Percentiles rank a stretch among this genome's conserved stretches.
Evolutionary conservation across 1,139 yeast species (phyloP).

Genomic region (Pneumocystis murina): DNA sequence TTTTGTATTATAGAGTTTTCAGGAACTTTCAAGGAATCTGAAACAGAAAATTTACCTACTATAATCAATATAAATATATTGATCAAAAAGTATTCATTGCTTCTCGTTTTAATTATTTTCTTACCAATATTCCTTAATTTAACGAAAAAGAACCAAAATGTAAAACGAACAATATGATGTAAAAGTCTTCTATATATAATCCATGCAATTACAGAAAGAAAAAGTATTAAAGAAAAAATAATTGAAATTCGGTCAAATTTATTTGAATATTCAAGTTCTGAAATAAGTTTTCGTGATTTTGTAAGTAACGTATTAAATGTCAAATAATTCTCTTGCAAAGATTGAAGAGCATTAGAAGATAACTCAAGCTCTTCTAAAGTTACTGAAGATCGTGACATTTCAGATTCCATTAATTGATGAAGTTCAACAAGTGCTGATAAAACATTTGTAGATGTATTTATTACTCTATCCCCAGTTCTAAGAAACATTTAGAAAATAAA

Average conservation of each 20-base stretch:
- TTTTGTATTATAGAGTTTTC: background rate
- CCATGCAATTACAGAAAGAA: background rate
- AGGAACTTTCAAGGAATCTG: background rate
- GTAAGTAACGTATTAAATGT: conserved; percentile 40
- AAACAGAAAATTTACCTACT: background rate
- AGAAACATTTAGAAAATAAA: background rate
- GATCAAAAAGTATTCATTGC: background rate
- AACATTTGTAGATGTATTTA: conserved; percentile 8
- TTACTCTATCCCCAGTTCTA: background rate
- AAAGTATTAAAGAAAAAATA: conserved; percentile 40
- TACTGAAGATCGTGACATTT: conserved; percentile 39
- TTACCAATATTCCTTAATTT: background rate
- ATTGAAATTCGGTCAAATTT: conserved; percentile 44
- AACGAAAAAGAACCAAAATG: background rate
- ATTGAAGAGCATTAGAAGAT: conserved; percentile 38
- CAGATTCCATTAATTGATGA: conserved; percentile 14
- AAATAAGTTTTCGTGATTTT: conserved; percentile 43
- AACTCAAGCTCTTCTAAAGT: conserved; percentile 47
- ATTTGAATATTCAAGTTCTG: conserved; percentile 53
- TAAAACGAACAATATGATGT: background rate
- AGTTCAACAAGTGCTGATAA: conserved; percentile 7
- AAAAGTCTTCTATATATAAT: background rate
- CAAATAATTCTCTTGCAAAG: conserved; percentile 37
- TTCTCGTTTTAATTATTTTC: background rate
- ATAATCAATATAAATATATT: background rate